phyloP scores from a whole-genome alignment of 2,329 filamentous ascomycete genomes.

The Aspergillus glaucus region DNA sequence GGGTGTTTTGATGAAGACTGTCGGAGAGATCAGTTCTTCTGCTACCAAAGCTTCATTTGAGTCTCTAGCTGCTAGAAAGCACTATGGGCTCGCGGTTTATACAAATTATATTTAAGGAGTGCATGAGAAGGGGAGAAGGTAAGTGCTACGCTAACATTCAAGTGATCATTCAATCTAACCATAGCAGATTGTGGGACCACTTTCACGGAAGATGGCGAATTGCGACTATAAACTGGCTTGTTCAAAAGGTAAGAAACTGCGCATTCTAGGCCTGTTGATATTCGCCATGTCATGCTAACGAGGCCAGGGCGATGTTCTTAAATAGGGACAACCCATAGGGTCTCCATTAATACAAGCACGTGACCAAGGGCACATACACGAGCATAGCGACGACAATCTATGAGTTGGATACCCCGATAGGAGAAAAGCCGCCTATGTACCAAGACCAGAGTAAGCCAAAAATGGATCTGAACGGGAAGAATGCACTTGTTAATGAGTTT shows the following conservation, averaged over 20 bases:
- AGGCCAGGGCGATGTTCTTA: slow-evolving; percentile 8
- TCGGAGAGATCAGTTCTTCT: slow-evolving; percentile 7
- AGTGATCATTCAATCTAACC: not conserved
- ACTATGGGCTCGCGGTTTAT: slow-evolving; percentile 12
- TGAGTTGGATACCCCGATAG: slow-evolving; percentile 5
- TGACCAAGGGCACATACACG: not conserved
- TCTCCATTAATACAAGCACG: not conserved
- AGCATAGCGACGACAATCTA: slow-evolving; percentile 1
- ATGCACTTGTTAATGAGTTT: too few relatives aligned
- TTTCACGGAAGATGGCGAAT: slow-evolving; percentile 8
- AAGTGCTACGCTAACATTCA: not conserved
- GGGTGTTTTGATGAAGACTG: slow-evolving; percentile 13
- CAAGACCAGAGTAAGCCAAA: slow-evolving; percentile 8
- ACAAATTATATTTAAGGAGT: slow-evolving; percentile 1
- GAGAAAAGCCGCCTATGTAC: slow-evolving; percentile 3
- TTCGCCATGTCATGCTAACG: not conserved
- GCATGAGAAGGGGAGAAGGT: slow-evolving; percentile 13
- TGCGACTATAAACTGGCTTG: slow-evolving; percentile 14
- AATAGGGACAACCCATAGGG: not conserved
- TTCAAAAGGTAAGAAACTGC: slow-evolving; percentile 9
- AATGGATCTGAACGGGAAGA: too few relatives aligned
- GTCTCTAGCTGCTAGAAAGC: slow-evolving; percentile 16
- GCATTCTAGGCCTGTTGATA: not conserved
- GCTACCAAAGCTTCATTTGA: slow-evolving; percentile 7
- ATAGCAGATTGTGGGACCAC: slow-evolving; percentile 8